These are phyloP conservation scores for Gamarada debralockiae DNA, from an alignment of 495 filamentous ascomycete genomes.

Conservation along the genomic window DNA sequence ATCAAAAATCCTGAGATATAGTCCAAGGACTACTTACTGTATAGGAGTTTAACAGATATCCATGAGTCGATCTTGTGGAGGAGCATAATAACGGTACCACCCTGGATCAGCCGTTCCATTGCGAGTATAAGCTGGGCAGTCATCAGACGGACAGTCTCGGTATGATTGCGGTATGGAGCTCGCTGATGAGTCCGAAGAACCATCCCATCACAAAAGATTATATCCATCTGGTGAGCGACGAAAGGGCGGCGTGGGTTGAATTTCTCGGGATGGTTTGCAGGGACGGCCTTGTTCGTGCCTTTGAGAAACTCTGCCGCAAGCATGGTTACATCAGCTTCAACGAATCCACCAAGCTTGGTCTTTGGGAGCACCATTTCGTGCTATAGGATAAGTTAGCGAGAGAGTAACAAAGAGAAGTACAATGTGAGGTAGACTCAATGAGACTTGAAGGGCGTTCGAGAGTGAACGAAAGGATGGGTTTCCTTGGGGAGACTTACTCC, in stretches of 20 bases:
- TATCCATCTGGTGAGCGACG: conserved; percentile 37
- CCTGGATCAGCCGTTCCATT: conserved; percentile 37
- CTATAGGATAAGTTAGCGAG: conserved; percentile 21
- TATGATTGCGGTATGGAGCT: conserved; percentile 31
- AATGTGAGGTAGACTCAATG: no score
- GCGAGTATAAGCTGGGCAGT: conserved; percentile 45
- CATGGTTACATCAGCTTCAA: conserved; percentile 7
- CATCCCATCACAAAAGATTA: conserved; percentile 56
- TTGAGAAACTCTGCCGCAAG: conserved; percentile 1
- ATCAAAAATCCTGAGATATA: no score
- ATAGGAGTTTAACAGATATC: conserved; percentile 33
- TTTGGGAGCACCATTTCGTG: background rate
- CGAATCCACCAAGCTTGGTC: background rate
- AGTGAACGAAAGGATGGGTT: background rate
- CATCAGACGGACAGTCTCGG: conserved; percentile 39
- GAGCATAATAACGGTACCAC: conserved; percentile 42
- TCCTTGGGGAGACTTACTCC: conserved; percentile 19
- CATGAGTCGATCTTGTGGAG: conserved; percentile 46
- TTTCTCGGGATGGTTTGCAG: conserved; percentile 4
- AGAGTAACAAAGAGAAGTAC: no score
- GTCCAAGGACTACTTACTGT: no score
- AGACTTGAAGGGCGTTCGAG: no score
- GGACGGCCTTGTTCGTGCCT: conserved; percentile 3
- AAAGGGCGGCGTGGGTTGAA: conserved; percentile 21
- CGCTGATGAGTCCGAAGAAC: conserved; percentile 44